phyloP scores from a whole-genome alignment of 1,139 yeast species.

The Nakaseomyces nivariensis region DNA sequence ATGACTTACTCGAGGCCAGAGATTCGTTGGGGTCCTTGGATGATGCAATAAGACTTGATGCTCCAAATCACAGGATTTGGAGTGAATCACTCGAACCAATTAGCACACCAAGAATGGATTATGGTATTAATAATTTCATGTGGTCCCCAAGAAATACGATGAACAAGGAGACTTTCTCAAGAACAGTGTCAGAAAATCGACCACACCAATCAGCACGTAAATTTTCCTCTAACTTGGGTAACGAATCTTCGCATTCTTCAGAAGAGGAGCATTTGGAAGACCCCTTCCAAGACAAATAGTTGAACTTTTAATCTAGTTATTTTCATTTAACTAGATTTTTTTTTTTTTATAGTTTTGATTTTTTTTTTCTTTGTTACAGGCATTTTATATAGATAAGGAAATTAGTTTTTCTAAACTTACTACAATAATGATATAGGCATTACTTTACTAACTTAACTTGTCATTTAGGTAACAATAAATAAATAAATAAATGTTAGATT shows the following conservation, averaged over 20 bases:
- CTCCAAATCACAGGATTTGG: not conserved
- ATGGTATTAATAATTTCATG: constrained; percentile 20
- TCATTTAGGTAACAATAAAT: too few species aligned
- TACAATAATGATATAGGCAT: too few species aligned
- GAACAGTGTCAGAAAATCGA: not conserved
- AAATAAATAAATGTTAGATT: too few species aligned
- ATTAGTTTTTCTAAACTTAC: too few species aligned
- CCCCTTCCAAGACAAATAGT: not conserved
- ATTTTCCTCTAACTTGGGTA: not conserved
- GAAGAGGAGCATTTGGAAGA: not conserved
- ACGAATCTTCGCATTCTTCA: not conserved
- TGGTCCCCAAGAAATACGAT: constrained; percentile 22
- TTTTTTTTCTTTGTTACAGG: not conserved
- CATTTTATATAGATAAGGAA: too few species aligned
- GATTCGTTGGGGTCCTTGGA: not conserved
- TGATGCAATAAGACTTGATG: not conserved
- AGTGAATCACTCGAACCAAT: constrained; percentile 4
- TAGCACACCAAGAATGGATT: constrained; percentile 21
- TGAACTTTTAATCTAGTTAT: not conserved
- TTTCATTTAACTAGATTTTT: too few species aligned
- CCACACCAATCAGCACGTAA: not conserved
- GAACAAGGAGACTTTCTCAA: not conserved
- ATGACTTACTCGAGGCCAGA: constrained; percentile 1
- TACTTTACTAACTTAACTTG: too few species aligned
- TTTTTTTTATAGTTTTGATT: not conserved